Percentiles rank a stretch among this genome's conserved stretches.
These are phyloP conservation scores for Trichopus zeylanicus DNA, from an alignment of 116 monocot genomes.

Conservation along the genomic window DNA sequence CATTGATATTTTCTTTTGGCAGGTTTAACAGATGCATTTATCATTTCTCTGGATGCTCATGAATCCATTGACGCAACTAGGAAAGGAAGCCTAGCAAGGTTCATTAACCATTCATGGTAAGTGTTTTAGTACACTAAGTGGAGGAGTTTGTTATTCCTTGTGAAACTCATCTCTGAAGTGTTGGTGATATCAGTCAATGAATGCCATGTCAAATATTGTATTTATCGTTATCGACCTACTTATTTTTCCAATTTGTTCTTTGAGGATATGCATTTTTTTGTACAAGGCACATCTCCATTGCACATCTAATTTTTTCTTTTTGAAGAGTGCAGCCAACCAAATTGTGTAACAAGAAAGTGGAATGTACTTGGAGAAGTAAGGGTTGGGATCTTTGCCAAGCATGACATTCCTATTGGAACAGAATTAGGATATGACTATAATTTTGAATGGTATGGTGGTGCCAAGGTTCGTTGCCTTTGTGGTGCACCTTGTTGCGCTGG, in stretches of 20 bases:
- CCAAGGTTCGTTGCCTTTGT: constrained; percentile 86
- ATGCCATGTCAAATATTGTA: neutral
- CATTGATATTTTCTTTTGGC: constrained; percentile 4
- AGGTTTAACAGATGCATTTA: constrained; percentile 92
- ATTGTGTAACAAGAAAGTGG: constrained; percentile 99
- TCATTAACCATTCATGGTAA: constrained; percentile 99
- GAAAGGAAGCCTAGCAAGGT: constrained; percentile 90
- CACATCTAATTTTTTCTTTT: constrained; percentile 29
- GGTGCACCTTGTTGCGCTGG: constrained; percentile 79
- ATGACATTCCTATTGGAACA: constrained; percentile 75
- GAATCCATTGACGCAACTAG: constrained; percentile 94
- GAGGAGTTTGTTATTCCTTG: neutral
- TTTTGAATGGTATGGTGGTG: constrained; percentile 98
- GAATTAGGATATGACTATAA: constrained; percentile 94
- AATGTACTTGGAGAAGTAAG: constrained; percentile 86
- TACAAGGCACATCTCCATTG: neutral
- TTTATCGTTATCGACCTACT: neutral
- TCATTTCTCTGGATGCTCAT: constrained; percentile 66
- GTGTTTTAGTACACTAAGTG: constrained; percentile 8
- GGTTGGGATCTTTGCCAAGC: constrained; percentile 95
- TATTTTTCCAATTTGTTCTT: no score
- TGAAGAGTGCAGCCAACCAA: constrained; percentile 76
- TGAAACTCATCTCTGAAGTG: neutral
- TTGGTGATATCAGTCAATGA: neutral
- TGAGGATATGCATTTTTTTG: neutral